Evolutionary conservation across 202 grass and related monocot genomes (phyloP).

Genomic region (Digitaria exilis): DNA sequence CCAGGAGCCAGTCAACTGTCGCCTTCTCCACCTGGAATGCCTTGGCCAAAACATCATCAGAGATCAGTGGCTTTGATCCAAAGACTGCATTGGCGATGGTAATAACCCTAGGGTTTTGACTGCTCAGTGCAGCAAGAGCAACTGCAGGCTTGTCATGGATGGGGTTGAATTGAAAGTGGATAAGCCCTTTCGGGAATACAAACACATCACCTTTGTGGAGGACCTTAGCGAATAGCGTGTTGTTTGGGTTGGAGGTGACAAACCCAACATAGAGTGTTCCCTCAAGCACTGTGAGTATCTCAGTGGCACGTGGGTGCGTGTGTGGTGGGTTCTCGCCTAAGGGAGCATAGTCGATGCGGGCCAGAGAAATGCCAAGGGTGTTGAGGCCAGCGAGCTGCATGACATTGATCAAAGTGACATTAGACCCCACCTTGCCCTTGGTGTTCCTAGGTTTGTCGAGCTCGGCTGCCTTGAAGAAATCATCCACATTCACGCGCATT

Average conservation of each 20-base stretch:
- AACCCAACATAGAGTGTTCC: slow-evolving; percentile 49
- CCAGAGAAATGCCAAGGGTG: slow-evolving; percentile 46
- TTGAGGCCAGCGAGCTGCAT: slow-evolving; percentile 49
- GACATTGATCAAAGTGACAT: slow-evolving; percentile 48
- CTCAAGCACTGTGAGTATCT: slow-evolving; percentile 46
- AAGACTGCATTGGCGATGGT: slow-evolving; percentile 53
- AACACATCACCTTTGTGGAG: slow-evolving; percentile 50
- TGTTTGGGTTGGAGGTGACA: slow-evolving; percentile 47
- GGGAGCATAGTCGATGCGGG: slow-evolving; percentile 36
- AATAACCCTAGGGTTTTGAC: slow-evolving; percentile 53
- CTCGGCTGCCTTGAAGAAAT: slow-evolving; percentile 38
- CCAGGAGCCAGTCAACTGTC: slow-evolving; percentile 37
- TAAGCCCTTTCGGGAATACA: slow-evolving; percentile 48
- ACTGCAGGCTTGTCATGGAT: background rate
- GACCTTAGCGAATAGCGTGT: slow-evolving; percentile 47
- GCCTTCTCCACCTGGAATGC: slow-evolving; percentile 41
- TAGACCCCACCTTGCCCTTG: slow-evolving; percentile 33
- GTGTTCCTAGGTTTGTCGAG: slow-evolving; percentile 43
- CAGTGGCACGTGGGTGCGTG: slow-evolving; percentile 49
- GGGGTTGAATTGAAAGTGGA: slow-evolving; percentile 63
- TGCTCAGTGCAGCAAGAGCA: slow-evolving; percentile 39
- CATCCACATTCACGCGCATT: background rate
- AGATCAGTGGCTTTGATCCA: slow-evolving; percentile 43
- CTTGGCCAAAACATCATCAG: slow-evolving; percentile 50
- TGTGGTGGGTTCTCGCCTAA: slow-evolving; percentile 51